Percentiles rank a stretch among this genome's conserved stretches.
Evolutionary conservation across 208 protist genomes (phyloP).

Genomic region (Acanthamoeba sp.): DNA sequence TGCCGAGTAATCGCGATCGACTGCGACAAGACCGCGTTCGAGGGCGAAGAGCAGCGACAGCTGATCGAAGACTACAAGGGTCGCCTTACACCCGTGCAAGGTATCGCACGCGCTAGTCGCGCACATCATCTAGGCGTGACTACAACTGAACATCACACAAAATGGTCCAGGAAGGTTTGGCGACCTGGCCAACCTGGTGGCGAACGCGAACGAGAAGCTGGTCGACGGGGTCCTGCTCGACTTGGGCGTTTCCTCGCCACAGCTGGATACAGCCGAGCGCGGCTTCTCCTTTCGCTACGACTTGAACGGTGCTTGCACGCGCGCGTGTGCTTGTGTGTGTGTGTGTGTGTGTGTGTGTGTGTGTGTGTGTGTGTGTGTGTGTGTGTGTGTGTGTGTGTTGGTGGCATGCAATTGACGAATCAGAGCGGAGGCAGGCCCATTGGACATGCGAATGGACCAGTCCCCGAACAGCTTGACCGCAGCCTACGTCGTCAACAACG

Average conservation of each 20-base stretch:
- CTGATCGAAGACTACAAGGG: neutral
- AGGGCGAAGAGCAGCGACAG: neutral
- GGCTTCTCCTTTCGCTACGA: slow-evolving; percentile 73
- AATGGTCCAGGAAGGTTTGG: slow-evolving; percentile 27
- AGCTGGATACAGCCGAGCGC: slow-evolving; percentile 34
- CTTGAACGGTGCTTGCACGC: neutral
- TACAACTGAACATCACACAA: neutral
- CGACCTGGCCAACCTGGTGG: slow-evolving; percentile 5
- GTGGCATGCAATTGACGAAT: neutral
- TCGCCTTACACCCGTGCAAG: slow-evolving; percentile 5
- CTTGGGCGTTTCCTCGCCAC: slow-evolving; percentile 63
- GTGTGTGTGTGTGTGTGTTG: neutral
- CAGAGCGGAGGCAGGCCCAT: neutral
- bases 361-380: neutral
- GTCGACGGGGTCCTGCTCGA: slow-evolving; percentile 63
- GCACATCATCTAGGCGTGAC: neutral
- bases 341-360: neutral
- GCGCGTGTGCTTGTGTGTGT: neutral
- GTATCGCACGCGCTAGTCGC: neutral
- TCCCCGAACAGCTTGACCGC: slow-evolving; percentile 7
- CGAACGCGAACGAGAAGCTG: neutral
- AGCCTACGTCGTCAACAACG: slow-evolving; percentile 51
- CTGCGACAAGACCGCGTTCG: slow-evolving; percentile 48
- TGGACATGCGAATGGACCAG: slow-evolving; percentile 74
- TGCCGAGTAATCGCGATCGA: slow-evolving; percentile 66